These are phyloP conservation scores for Globisporangium polare DNA, from an alignment of 352 stramenopile genomes.

Conservation along the genomic window DNA sequence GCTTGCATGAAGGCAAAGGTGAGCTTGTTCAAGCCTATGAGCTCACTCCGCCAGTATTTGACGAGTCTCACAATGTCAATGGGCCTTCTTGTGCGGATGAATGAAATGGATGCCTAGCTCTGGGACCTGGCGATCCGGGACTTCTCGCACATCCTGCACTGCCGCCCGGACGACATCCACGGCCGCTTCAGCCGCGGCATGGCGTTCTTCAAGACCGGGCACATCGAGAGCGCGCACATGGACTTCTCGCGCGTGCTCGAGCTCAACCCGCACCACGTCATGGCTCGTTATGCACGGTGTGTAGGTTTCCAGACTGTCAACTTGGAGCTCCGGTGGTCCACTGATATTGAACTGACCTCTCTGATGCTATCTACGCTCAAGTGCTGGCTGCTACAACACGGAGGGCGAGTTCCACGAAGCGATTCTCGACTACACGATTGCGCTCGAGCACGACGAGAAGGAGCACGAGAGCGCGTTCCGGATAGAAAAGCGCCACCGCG, in stretches of 20 bases:
- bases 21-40: background rate
- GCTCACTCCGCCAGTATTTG: background rate
- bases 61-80: too few species aligned
- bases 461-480: slow-evolving; percentile 31
- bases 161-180: slow-evolving; percentile 52
- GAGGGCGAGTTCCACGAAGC: slow-evolving; percentile 66
- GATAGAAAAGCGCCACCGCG: slow-evolving; percentile 20
- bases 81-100: background rate
- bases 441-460: slow-evolving; percentile 59
- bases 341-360: background rate
- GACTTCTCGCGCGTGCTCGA: slow-evolving; percentile 66
- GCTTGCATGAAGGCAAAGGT: slow-evolving; percentile 69
- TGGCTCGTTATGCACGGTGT: slow-evolving; percentile 66
- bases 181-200: slow-evolving; percentile 70
- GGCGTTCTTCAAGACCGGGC: slow-evolving; percentile 54
- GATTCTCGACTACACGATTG: slow-evolving; percentile 75
- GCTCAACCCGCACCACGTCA: slow-evolving; percentile 70
- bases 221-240: slow-evolving; percentile 46
- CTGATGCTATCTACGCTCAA: slow-evolving; percentile 10
- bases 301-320: background rate
- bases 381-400: slow-evolving; percentile 67
- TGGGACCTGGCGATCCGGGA: slow-evolving; percentile 51
- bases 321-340: too few species aligned
- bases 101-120: slow-evolving; percentile 12
- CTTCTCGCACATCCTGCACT: slow-evolving; percentile 48